Base-by-base conservation (phyloP, 192 early-diverging fungal species). In the Cetraspora pellucida region DNA sequence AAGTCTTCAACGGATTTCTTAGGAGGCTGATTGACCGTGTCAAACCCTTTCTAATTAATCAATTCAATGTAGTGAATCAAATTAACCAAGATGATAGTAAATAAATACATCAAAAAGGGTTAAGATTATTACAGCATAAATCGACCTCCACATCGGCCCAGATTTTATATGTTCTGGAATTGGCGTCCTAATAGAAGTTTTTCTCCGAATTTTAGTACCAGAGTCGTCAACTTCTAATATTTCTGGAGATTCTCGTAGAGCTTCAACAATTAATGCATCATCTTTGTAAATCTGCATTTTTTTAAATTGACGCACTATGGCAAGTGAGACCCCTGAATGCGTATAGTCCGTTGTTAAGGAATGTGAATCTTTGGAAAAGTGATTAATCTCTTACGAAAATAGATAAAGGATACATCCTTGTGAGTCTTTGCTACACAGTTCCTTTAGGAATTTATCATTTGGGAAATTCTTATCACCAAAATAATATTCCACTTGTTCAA, bases 401-500 rank as follows among this genome's bases (percentile, higher is more conserved):
- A 73, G 8, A 23, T 54, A 57, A 19, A 69, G 80, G 82, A 65
- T 85, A 90, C 88, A 89, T 76, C 87, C 85, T n/a, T 82, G 76
- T 9, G 70, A 49, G 45, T 80, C 77, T 57, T 84, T 85, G 3
- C 70, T 73, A 68, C 78, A 68, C 30, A 85, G 59, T 72, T 79
- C 82, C 52, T 68, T 80, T 77, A 90, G 78, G 61, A 82, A 90
- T 55, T 83, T 90, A 75, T 90, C 89, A 16, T 64, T 72, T 60
- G 86, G 85, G 19, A 90, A 77, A 77, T 90, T 90, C 10, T 81
- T 73, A 72, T 90, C 89, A 66, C 84, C 78, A 75, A 90, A 90
- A 79, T 90, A 90, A 68, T 87, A 90, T 68, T 90, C 87, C 55
- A 90, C 86, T 77, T 90, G 89, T 72, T 84, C 89, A 23, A 87